Evolutionary conservation across 2,329 filamentous ascomycete species (phyloP), one percentile per base, ranked within the genome.

Genomic region (Capronia coronata): DNA sequence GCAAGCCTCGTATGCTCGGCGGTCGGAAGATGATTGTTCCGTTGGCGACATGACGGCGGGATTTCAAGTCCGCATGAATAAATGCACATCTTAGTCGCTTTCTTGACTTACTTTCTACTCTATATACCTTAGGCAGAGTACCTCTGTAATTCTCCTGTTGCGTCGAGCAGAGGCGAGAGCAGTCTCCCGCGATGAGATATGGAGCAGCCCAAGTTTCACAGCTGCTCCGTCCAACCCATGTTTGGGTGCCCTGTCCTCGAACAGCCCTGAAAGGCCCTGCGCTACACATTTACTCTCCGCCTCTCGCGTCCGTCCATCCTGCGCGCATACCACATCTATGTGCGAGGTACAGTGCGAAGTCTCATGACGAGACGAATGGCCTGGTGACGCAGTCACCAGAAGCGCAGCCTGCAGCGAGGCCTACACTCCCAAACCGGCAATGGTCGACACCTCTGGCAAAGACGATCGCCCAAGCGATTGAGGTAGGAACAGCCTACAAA

Each of bases 381-480:
- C 34, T 16, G 34, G 18, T 37, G 60, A 5, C 67, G 70, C 47
- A 49, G 34, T 30, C 25, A 42, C 18, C 48, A n/a, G 37, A 46
- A 46, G 19, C 46, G 8, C 40, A 34, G 8, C 16, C 41, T n/a
- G 21, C 43, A 13, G 16, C 49, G 1, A 46, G 14, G 25, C 44
- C 40, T n/a, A 41, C 40, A 3, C 45, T 54, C 13, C 64, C 25
- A 65, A 62, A 66, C 27, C 76, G 84, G 55, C 72, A 86, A 73
- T 96, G 90, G 89, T 94, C 90, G 2, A 98, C 91, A 2, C 90
- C 91, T 11, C 71, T 98, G 54, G 90, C 91, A 6, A 91, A 93
- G 66, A 84, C 86, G 59, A 77, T 97, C 43, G 84, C 84, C 48
- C 83, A 90, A 65, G 90, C 89, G 39, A 95, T 97, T 57, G 84